Percentiles rank a stretch among this genome's conserved stretches.
These are phyloP conservation scores for Torrubiellomyces zombiae DNA, from an alignment of 2,329 filamentous ascomycete genomes.

Conservation along the genomic window DNA sequence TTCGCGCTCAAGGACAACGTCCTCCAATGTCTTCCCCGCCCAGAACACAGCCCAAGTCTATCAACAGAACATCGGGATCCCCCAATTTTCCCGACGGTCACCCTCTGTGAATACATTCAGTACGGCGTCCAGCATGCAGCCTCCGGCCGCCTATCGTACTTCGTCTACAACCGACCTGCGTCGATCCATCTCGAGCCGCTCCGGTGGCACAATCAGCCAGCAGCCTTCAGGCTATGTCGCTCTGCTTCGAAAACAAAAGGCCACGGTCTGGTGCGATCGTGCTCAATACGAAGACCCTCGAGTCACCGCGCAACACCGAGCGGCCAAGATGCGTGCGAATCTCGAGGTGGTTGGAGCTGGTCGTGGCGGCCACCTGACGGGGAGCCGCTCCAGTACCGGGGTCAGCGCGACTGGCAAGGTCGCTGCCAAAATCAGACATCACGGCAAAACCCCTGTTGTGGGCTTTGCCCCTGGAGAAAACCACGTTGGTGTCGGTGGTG, in stretches of 20 bases:
- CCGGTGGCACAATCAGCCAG: slow-evolving; percentile 35
- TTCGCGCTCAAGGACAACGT: slow-evolving; percentile 38
- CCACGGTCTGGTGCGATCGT: slow-evolving; percentile 95
- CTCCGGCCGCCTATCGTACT: slow-evolving; percentile 38
- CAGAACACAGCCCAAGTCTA: slow-evolving; percentile 13
- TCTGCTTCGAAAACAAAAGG: slow-evolving; percentile 90
- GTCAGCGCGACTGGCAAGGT: slow-evolving; percentile 47
- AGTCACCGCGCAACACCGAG: slow-evolving; percentile 63
- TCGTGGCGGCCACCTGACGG: slow-evolving; percentile 19
- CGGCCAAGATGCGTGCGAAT: slow-evolving; percentile 73
- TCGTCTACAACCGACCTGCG: slow-evolving; percentile 43
- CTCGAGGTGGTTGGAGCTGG: slow-evolving; percentile 60
- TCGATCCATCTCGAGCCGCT: slow-evolving; percentile 69
- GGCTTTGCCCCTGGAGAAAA: slow-evolving; percentile 66
- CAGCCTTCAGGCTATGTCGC: slow-evolving; percentile 74
- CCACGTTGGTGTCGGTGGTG: slow-evolving; percentile 57
- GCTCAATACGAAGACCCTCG: slow-evolving; percentile 84
- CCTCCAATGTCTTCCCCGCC: slow-evolving; percentile 33
- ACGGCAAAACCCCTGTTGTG: slow-evolving; percentile 62
- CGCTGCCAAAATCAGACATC: slow-evolving; percentile 74
- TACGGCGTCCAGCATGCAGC: slow-evolving; percentile 52
- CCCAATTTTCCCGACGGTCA: slow-evolving; percentile 29
- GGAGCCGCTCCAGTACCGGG: slow-evolving; percentile 43
- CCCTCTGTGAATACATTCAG: slow-evolving; percentile 53
- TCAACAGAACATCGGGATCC: slow-evolving; percentile 14